Percentiles rank a stretch among this genome's conserved stretches.
Conservation (phyloP, 2,329 filamentous ascomycete species). For the Xylariaceae sp. region DNA sequence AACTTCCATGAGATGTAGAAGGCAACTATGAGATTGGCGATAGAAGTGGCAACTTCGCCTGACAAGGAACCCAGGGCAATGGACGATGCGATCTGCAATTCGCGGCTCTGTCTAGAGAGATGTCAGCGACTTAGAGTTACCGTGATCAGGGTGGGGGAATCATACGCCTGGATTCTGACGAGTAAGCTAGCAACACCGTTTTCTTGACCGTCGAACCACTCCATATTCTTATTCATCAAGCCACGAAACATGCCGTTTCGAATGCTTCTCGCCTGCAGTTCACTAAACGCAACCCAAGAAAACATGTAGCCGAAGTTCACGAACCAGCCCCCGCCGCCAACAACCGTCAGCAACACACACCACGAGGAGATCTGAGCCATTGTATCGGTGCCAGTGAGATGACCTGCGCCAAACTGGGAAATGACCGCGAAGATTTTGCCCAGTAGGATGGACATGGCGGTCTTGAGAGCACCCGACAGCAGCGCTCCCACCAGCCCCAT, state of each 20-base stretch:
- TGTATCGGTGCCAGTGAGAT: conserved; percentile 44
- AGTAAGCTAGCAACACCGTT: conserved; percentile 69
- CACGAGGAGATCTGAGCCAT: conserved; percentile 52
- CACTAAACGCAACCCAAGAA: conserved; percentile 72
- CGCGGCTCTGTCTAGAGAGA: conserved; percentile 64
- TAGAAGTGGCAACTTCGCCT: conserved; percentile 57
- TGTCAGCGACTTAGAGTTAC: conserved; percentile 19
- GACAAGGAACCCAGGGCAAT: conserved; percentile 69
- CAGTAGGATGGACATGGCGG: conserved; percentile 62
- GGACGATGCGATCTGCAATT: conserved; percentile 74
- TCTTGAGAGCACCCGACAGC: conserved; percentile 56
- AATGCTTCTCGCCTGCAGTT: conserved; percentile 66
- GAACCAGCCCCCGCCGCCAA: conserved; percentile 63
- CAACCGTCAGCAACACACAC: conserved; percentile 54
- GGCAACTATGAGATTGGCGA: conserved; percentile 64
- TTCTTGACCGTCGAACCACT: conserved; percentile 72
- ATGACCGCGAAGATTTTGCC: conserved; percentile 71
- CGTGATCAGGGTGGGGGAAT: conserved; percentile 11
- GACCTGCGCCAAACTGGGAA: conserved; percentile 56
- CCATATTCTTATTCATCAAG: conserved; percentile 66
- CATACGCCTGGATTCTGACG: conserved; percentile 67
- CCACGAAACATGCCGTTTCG: conserved; percentile 60
- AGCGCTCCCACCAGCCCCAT: conserved; percentile 52
- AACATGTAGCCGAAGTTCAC: conserved; percentile 61
- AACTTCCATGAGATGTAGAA: conserved; percentile 79